Percentiles rank a stretch among this genome's conserved stretches.
Evolutionary conservation across 352 stramenopile species (phyloP).

Genomic region (Phytophthora uliginosa): DNA sequence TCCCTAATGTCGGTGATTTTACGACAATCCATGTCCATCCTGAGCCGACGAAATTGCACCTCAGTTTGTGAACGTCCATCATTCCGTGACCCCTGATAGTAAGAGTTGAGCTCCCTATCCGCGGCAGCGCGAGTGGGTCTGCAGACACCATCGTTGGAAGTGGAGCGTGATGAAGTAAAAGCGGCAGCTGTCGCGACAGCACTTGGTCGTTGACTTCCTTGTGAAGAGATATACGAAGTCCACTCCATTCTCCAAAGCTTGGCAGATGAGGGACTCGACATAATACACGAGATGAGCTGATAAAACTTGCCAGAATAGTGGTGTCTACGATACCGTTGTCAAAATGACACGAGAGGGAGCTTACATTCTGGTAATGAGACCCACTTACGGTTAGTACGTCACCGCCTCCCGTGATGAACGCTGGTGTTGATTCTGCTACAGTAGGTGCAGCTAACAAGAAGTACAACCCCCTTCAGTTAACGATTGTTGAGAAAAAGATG

Average conservation of each 20-base stretch:
- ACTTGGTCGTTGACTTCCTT: not conserved
- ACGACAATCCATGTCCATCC: constrained; percentile 25
- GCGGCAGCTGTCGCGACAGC: constrained; percentile 7
- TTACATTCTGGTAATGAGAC: constrained; percentile 41
- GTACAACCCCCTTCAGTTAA: not conserved
- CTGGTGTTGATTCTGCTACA: constrained; percentile 30
- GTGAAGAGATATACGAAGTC: constrained; percentile 34
- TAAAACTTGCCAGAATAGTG: constrained; percentile 13
- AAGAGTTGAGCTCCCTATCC: constrained; percentile 23
- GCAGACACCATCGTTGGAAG: constrained; percentile 35
- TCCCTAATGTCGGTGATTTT: constrained; percentile 17
- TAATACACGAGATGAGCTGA: constrained; percentile 37
- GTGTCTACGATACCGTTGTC: constrained; percentile 16
- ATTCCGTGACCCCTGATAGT: constrained; percentile 31
- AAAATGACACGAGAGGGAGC: constrained; percentile 44
- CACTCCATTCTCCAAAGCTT: constrained; percentile 39
- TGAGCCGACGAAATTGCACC: constrained; percentile 37
- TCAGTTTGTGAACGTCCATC: constrained; percentile 32
- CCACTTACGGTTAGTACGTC: constrained; percentile 41
- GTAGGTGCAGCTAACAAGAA: constrained; percentile 32
- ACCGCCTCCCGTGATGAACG: constrained; percentile 37
- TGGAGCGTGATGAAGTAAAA: constrained; percentile 44
- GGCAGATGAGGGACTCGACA: constrained; percentile 41
- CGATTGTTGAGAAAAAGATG: not conserved
- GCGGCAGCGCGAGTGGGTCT: constrained; percentile 19